Evolutionary conservation across 2,329 filamentous ascomycete genomes (phyloP), one percentile per base, ranked within the genome.

Genomic region (Monosporascus sp.): DNA sequence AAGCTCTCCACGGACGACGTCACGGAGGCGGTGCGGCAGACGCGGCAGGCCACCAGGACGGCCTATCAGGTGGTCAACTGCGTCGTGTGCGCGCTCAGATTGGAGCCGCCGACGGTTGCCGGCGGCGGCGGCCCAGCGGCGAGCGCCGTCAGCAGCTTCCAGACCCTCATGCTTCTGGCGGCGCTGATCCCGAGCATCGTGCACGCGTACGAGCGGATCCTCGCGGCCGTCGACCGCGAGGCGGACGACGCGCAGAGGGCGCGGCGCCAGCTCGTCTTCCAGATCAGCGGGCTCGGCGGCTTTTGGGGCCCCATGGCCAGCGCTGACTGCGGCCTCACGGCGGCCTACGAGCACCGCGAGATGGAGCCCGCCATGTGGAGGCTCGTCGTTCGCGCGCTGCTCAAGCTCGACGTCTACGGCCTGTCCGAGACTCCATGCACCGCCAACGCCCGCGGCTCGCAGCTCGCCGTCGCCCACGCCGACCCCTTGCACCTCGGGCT

Each of bases 341-440:
- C 63, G 15, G 61, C 57, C n/a, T 71, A 75, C 55, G 69, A 77
- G 54, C 68, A 75, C 52, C 66, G 70, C 15, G 66, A 72, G 43
- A 74, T 85, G 67, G 71, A 77, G 27, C 80, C 82, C 0, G 66
- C 71, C 5, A 65, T 77, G 58, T 86, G 83, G 82, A 71, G 81
- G 37, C 70, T 73, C 7, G 73, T 74, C 2, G 74, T 84, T 41
- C 73, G 81, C 15, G 77, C 77, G 2, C 68, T 86, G 52, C 67
- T 86, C 18, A 77, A 76, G 54, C 60, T 79, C 14, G 82, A 86
- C 60, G 76, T 86, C 7, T 83, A 85, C 62, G 82, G 82, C 0
- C 62, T 80, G 27, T 60, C 59, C 36, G 31, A 24, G 17, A 49
- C 39, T 4, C 8, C 11, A 36, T 31, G 46, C 61, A 65, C 14